Evolutionary conservation across 2,329 filamentous ascomycete species (phyloP), one percentile per base, ranked within the genome.

Genomic region (Fonsecaea pedrosoi): DNA sequence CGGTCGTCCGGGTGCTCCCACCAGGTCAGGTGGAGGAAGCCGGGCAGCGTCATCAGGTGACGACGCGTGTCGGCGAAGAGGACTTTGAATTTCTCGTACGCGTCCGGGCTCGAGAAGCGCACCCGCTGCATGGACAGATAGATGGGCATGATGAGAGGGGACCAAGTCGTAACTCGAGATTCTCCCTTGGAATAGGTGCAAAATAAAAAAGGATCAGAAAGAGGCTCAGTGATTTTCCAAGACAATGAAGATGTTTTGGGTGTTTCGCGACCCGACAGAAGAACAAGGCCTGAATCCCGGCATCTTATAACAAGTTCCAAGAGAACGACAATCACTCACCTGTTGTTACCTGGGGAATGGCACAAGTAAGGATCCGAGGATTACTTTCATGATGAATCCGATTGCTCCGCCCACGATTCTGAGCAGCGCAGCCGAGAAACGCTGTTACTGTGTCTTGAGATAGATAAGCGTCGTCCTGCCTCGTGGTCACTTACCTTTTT

Each of bases 1-100:
- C 63, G 63, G 42, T 68, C 66, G 25, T 68, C 66, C 9, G 66
- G 66, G 18, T 68, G 66, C 63, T 68, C 66, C 63, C 66, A 68
- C 66, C 66, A 68, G 37, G 66, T 68, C 18, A 68, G 63, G 53
- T 66, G 66, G n/a, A 68, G 59, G 53, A 68, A 68, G 5, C 63
- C 66, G 2, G 66, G 63, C 9, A 68, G 63, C 21, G 13, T 53
- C 63, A 66, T 66, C 32, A 68, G 66, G 34, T 66, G 63, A 15
- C 58, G 64, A 48, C 66, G 63, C 45, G 63, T 68, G 59, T 68
- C 63, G 57, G 66, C 63, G 45, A 68, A 68, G 40, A 68, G 63
- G 35, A 66, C 62, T 55, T 68, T 68, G 63, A 68, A 66, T 30
- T 68, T 66, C 59, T 68, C 66, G 64, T 68, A 66, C 2, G 63